A percentile compares a stretch with the other conserved stretches of the same genome.
phyloP scores from a whole-genome alignment of 768 basidiomycete species.

The Leucocoprinus sp. region DNA sequence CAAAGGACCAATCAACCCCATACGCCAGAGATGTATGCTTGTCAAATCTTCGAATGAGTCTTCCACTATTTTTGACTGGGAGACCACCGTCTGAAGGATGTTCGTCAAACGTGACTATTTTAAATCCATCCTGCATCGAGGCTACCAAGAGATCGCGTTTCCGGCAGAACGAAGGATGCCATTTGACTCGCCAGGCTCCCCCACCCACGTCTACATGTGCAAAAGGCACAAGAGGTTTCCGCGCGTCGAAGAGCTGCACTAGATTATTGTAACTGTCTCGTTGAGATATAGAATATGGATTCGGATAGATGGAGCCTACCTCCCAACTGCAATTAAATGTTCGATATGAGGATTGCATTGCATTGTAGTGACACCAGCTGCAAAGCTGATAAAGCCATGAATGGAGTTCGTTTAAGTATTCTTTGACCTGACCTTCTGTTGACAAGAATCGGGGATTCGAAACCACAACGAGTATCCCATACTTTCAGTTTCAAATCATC shows the following conservation, averaged over 20 bases:
- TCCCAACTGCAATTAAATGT: slow-evolving; percentile 84
- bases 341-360: slow-evolving; percentile 76
- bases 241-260: slow-evolving; percentile 76
- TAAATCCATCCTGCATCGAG: slow-evolving; percentile 97
- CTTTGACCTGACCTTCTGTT: slow-evolving; percentile 55
- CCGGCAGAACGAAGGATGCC: slow-evolving; percentile 74
- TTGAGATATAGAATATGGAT: not conserved
- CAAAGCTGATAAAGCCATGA: slow-evolving; percentile 53
- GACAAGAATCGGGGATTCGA: slow-evolving; percentile 48
- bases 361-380: slow-evolving; percentile 87
- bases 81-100: slow-evolving; percentile 13
- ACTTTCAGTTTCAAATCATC: slow-evolving; percentile 86
- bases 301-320: slow-evolving; percentile 36
- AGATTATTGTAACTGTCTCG: slow-evolving; percentile 68
- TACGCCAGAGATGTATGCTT: slow-evolving; percentile 82
- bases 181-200: slow-evolving; percentile 93
- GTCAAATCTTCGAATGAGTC: slow-evolving; percentile 55
- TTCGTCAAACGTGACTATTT: slow-evolving; percentile 50
- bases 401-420: not conserved
- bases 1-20: slow-evolving; percentile 83
- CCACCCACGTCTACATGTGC: slow-evolving; percentile 67
- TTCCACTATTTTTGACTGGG: slow-evolving; percentile 18
- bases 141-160: slow-evolving; percentile 79
- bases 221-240: slow-evolving; percentile 55
- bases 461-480: slow-evolving; percentile 79